phyloP scores from a whole-genome alignment of 306 rosid species.

The Vigna hirtella region DNA sequence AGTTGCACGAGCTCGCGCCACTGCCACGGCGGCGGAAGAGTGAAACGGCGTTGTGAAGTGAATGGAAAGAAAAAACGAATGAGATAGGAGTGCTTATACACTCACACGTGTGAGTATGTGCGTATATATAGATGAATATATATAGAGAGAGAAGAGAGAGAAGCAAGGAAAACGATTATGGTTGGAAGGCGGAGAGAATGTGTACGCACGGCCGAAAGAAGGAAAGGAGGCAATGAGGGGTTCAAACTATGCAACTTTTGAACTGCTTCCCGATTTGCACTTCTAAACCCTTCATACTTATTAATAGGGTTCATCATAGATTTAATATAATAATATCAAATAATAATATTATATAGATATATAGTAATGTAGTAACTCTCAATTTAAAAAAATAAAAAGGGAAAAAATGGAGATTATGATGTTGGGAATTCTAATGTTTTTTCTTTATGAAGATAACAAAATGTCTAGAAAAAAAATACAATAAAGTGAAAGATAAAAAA shows the following conservation, averaged over 20 bases:
- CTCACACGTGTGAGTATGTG: background rate
- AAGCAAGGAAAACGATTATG: background rate
- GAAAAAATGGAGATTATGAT: no score
- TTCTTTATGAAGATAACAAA: no score
- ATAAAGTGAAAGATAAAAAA: no score
- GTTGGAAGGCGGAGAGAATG: background rate
- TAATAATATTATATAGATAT: no score
- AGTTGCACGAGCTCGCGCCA: slow-evolving; percentile 4
- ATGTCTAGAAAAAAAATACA: no score
- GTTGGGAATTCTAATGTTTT: no score
- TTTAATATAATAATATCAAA: no score
- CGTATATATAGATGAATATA: background rate
- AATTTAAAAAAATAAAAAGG: no score
- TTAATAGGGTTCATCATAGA: background rate
- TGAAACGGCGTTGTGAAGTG: slow-evolving; percentile 7
- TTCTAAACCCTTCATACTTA: background rate
- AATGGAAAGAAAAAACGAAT: slow-evolving; percentile 13
- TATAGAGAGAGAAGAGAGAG: background rate
- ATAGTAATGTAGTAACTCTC: no score
- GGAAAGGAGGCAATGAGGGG: slow-evolving; percentile 1
- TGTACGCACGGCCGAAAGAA: slow-evolving; percentile 17
- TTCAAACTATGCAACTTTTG: slow-evolving; percentile 11
- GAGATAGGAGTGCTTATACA: background rate
- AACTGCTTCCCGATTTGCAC: background rate
- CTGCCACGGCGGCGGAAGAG: slow-evolving; percentile 33